Conservation (phyloP, 139 green algal species). For the Volvox reticuliferus region DNA sequence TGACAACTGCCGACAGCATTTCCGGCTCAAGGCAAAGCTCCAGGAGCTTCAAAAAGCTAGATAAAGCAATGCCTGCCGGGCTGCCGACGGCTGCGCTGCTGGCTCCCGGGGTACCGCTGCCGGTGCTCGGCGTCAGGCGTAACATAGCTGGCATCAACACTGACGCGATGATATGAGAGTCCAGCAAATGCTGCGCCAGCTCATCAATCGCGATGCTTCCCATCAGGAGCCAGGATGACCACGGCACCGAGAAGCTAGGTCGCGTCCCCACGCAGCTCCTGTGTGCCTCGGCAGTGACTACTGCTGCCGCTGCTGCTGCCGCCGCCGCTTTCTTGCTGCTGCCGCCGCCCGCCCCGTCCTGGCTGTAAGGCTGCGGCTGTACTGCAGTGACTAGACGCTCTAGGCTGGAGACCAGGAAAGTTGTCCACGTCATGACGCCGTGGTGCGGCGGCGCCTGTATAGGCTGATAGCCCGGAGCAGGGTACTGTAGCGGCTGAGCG, state of each 20-base stretch:
- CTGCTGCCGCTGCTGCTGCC: neutral
- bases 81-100: neutral
- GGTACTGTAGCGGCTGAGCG: slow-evolving; percentile 78
- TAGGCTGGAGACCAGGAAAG: slow-evolving; percentile 75
- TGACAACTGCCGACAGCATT: slow-evolving; percentile 31
- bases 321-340: no score
- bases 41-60: slow-evolving; percentile 41
- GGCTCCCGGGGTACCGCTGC: neutral
- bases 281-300: neutral
- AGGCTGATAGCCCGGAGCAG: slow-evolving; percentile 78
- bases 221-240: slow-evolving; percentile 61
- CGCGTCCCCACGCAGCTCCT: neutral
- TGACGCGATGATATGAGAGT: slow-evolving; percentile 8
- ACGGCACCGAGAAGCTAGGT: slow-evolving; percentile 29
- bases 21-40: slow-evolving; percentile 47
- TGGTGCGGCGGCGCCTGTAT: slow-evolving; percentile 68
- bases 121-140: neutral
- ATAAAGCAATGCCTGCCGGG: neutral
- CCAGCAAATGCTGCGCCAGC: slow-evolving; percentile 46
- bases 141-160: slow-evolving; percentile 33
- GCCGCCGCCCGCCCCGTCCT: neutral
- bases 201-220: slow-evolving; percentile 47
- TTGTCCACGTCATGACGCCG: neutral
- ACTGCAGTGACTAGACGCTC: slow-evolving; percentile 59
- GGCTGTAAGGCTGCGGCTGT: neutral